Base-by-base conservation (phyloP, 2,329 filamentous ascomycete genomes). In the Epichloe festucae region DNA sequence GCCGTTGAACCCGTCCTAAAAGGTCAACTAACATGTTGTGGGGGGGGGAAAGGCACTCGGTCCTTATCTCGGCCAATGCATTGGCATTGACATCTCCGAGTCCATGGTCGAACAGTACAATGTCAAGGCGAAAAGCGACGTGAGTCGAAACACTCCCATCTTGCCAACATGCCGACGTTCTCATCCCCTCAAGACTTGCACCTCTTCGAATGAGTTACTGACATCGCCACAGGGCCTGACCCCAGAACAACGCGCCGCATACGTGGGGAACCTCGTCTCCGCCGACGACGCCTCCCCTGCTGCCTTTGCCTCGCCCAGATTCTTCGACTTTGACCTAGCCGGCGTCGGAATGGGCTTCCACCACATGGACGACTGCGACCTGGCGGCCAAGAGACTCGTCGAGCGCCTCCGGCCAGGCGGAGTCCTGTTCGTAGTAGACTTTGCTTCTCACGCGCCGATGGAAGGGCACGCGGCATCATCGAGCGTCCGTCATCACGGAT, bases 31-130 rank as follows among this genome's bases (percentile, higher is more conserved):
- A 31, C 27, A 31, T 10, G 23, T 21, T 21, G 21, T 4, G 5
- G 21, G 21, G 5, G 6, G 8, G 2, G 2, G 19, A 0, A 27
- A 64, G 63, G 56, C 58, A 19, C 40, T 65, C 40, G 53, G 54
- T 21, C 50, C 54, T 14, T 46, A 58, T 44, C 53, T 63, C 3
- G 81, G 78, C 1, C 73, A 82, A 56, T 78, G 79, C 46, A 67
- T 83, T 15, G 86, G 84, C 42, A 73, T 90, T 44, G 86, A 90
- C 61, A 67, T 89, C 52, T 84, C 84, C 0, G 74, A 81, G 55
- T 79, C 79, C 54, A 89, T 89, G 85, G 76, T 87, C 5, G 68
- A 70, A 0, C 70, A 74, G 6, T 90, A 84, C 70, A 89, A 89
- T 62, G 66, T 69, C 11, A 73, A 76, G 27, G 81, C 79, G 19